Percentiles rank a stretch among this genome's conserved stretches.
phyloP scores from a whole-genome alignment of 257 asterid genomes.

The Dorcoceras hygrometricum region DNA sequence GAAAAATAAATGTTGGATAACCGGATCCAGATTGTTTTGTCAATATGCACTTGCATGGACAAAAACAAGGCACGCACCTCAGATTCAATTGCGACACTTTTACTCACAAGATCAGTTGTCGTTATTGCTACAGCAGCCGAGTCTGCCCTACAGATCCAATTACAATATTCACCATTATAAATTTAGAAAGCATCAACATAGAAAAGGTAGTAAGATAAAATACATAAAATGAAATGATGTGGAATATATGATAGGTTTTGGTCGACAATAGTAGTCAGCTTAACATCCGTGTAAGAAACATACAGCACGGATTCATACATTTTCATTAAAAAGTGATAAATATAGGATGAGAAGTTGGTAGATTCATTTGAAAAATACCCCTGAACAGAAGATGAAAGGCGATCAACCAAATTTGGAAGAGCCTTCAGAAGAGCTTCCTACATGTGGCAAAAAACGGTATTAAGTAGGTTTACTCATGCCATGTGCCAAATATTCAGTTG shows the following conservation, averaged over 20 bases:
- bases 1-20: conserved; percentile 7
- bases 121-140: conserved; percentile 98
- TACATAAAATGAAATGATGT: not conserved
- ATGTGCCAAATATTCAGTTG: conserved; percentile 18
- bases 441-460: conserved; percentile 32
- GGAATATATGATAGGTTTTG: conserved; percentile 1
- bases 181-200: conserved; percentile 5
- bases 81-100: conserved; percentile 82
- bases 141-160: conserved; percentile 57
- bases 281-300: conserved; percentile 13
- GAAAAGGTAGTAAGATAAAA: not conserved
- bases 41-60: not conserved
- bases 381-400: conserved; percentile 53
- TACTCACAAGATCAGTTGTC: conserved; percentile 87
- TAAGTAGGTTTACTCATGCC: conserved; percentile 8
- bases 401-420: conserved; percentile 73
- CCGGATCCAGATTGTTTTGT: not conserved
- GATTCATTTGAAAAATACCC: conserved; percentile 50
- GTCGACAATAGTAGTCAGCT: conserved; percentile 8
- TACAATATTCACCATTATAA: conserved; percentile 11
- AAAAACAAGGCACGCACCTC: conserved; percentile 44
- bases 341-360: conserved; percentile 9
- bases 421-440: conserved; percentile 94
- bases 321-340: not conserved
- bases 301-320: not conserved